A percentile compares a stretch with the other conserved stretches of the same genome.
phyloP scores from a whole-genome alignment of 805 yeast genomes.

The Saturnispora saitoi region DNA sequence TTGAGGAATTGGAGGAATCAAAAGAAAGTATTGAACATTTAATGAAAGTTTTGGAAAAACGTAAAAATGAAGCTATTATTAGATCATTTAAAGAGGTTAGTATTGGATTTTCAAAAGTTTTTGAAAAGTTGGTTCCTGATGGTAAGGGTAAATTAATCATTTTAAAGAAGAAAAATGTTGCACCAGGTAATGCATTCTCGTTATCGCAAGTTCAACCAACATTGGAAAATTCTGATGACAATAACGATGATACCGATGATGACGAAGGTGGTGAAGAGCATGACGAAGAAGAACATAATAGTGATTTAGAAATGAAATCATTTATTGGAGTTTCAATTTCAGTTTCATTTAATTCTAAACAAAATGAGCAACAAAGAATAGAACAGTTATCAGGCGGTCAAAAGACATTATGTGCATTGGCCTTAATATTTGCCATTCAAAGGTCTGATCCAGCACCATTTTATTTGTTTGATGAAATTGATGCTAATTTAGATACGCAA shows the following conservation, averaged over 20 bases:
- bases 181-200: constrained; percentile 9
- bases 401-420: constrained; percentile 91
- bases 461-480: constrained; percentile 92
- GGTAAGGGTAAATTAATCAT: constrained; percentile 73
- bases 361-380: constrained; percentile 76
- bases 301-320: constrained; percentile 35
- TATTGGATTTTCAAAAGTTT: constrained; percentile 60
- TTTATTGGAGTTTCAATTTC: constrained; percentile 77
- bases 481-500: constrained; percentile 90
- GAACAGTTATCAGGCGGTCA: constrained; percentile 97
- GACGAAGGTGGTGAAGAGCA: constrained; percentile 16
- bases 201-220: constrained; percentile 13
- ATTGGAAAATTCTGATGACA: constrained; percentile 13
- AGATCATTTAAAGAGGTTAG: constrained; percentile 74
- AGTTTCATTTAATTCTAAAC: constrained; percentile 82
- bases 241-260: constrained; percentile 18
- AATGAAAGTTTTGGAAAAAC: constrained; percentile 58
- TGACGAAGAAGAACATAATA: constrained; percentile 15
- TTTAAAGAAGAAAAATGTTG: constrained; percentile 31
- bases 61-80: constrained; percentile 77
- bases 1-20: constrained; percentile 61
- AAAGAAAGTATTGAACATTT: constrained; percentile 64
- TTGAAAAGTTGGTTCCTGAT: constrained; percentile 72
- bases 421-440: constrained; percentile 88
- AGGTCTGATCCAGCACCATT: constrained; percentile 96